Percentiles rank a stretch among this genome's conserved stretches.
phyloP scores from a whole-genome alignment of 2,329 filamentous ascomycete species.

The Aspergillus pseudoglaucus region DNA sequence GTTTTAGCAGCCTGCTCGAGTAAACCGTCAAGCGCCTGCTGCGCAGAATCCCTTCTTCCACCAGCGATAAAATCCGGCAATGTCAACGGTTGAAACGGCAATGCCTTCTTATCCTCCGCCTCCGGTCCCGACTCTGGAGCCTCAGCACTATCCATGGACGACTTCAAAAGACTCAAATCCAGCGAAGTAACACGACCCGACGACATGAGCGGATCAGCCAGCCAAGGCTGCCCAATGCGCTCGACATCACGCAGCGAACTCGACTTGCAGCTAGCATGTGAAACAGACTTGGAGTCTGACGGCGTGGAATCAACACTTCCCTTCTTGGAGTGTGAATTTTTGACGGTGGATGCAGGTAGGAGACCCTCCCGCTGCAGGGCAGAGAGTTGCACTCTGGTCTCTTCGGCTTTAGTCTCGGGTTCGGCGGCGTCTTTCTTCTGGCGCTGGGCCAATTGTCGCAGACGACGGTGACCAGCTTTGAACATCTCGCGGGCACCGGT shows the following conservation, averaged over 20 bases:
- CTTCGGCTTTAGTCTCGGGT: conserved; percentile 18
- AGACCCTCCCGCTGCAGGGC: conserved; percentile 27
- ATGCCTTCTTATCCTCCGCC: conserved; percentile 16
- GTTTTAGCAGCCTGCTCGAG: no score
- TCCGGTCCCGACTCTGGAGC: conserved; percentile 18
- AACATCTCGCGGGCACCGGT: conserved; percentile 22
- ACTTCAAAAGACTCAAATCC: conserved; percentile 27
- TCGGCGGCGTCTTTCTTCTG: conserved; percentile 20
- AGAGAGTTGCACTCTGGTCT: conserved; percentile 21
- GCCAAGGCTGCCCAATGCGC: conserved; percentile 32
- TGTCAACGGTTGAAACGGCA: conserved; percentile 11
- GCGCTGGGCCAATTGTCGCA: conserved; percentile 28
- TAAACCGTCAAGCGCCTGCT: not conserved
- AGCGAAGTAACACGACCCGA: conserved; percentile 21
- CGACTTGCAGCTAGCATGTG: conserved; percentile 9
- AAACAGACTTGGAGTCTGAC: conserved; percentile 6
- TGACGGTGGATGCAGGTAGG: conserved; percentile 12
- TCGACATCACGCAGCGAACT: conserved; percentile 30
- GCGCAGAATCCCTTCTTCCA: no score
- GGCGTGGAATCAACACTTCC: conserved; percentile 15
- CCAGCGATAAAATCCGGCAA: not conserved
- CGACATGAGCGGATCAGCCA: conserved; percentile 17
- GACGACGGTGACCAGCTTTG: conserved; percentile 28
- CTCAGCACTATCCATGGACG: conserved; percentile 27
- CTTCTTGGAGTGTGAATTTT: conserved; percentile 15